Evolutionary conservation across 305 asterid species (phyloP), one percentile per base, ranked within the genome.

Genomic region (Fraxinus dipetala): DNA sequence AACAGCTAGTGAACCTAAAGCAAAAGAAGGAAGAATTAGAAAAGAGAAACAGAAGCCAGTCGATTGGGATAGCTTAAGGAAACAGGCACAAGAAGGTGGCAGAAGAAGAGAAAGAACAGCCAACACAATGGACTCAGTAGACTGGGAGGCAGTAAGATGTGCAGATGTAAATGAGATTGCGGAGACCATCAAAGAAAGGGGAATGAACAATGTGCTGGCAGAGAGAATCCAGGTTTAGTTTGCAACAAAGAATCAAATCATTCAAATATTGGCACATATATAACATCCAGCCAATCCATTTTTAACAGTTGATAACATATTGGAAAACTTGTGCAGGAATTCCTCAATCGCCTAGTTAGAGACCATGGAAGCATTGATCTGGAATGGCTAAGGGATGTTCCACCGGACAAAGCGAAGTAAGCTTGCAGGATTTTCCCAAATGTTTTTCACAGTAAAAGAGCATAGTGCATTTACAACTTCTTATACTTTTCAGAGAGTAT

Each of bases 351-450:
- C 80, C 54, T 93, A 80, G 95, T 95, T 56, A 90, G 83, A 87
- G 98, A 95, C 56, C 98, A 96, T 85, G 98, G 95, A 87, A 91
- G 95, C 89, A 85, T 90, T 73, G 97, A 96, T 89, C 87, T 96
- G 63, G 99, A 96, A 90, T 96, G 99, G 99, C 94, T 96, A 85
- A 87, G 99, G 87, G 96, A 92, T 31, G 90, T 93, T 82, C 97
- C 97, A 80, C 99, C 99, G 24, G 98, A 96, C 91, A 89, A 91
- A 87, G 99, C 98, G 77, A 96, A 96, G 99, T 96, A 93, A 81
- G 93, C 78, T 69, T 76, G 75, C 67, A 81, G 59, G 73, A 26
- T 72, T 85, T 40, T 70, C 72, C 76, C 77, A 26, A 77, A 70
- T 48, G 7, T 84, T 75, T 79, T 72, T 45, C 28, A 48, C 24